Percentiles rank a stretch among this genome's conserved stretches.
These are phyloP conservation scores for Phascolomyces articulosus DNA, from an alignment of 371 early-diverging fungal species.

Conservation along the genomic window DNA sequence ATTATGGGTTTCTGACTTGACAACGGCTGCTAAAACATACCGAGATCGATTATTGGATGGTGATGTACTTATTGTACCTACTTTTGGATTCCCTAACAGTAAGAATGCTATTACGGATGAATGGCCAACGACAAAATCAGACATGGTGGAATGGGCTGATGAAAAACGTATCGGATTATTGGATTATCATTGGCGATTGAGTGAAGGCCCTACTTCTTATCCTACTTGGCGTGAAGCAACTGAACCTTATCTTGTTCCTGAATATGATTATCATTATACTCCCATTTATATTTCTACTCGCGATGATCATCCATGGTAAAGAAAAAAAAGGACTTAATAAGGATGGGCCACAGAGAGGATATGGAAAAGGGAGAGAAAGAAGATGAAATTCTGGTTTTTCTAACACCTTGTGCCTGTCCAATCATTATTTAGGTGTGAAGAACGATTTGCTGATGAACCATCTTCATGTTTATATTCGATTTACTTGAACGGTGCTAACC, in stretches of 20 bases:
- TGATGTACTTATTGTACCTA: slow-evolving; percentile 39
- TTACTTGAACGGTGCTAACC: slow-evolving; percentile 39
- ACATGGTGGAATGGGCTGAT: slow-evolving; percentile 31
- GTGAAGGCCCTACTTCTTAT: slow-evolving; percentile 40
- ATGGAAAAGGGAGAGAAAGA: neutral
- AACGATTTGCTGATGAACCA: slow-evolving; percentile 44
- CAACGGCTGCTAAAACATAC: slow-evolving; percentile 18
- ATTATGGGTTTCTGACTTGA: slow-evolving; percentile 27
- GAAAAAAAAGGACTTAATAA: neutral
- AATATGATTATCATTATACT: slow-evolving; percentile 40
- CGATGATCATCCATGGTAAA: slow-evolving; percentile 43
- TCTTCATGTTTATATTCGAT: slow-evolving; percentile 39
- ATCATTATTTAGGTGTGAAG: slow-evolving; percentile 34
- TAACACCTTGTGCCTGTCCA: neutral
- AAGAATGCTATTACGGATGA: slow-evolving; percentile 12
- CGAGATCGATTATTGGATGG: slow-evolving; percentile 23
- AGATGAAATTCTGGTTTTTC: neutral
- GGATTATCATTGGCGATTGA: slow-evolving; percentile 37
- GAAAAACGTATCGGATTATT: slow-evolving; percentile 30
- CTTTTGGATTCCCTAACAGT: slow-evolving; percentile 33
- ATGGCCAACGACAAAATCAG: slow-evolving; percentile 31
- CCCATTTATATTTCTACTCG: slow-evolving; percentile 36
- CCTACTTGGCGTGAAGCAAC: slow-evolving; percentile 33
- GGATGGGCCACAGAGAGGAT: no score
- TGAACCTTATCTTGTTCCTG: slow-evolving; percentile 36